Evolutionary conservation across 2,329 filamentous ascomycete species (phyloP).

Genomic region (Myriosclerotinia duriaeana): DNA sequence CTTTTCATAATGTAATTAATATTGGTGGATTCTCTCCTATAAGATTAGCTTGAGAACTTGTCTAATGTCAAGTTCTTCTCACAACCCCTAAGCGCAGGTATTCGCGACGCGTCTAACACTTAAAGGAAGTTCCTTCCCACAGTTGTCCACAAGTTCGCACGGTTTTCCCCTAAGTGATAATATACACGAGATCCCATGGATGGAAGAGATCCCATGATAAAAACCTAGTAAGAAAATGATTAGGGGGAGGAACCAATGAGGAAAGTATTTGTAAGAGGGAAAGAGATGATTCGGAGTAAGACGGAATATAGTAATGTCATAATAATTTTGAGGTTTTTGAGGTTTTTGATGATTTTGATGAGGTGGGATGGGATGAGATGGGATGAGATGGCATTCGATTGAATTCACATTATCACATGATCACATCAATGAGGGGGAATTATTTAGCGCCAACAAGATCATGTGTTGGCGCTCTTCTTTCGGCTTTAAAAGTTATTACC

Average conservation of each 20-base stretch:
- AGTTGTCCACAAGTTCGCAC: background rate
- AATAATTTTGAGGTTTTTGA: slow-evolving; percentile 7
- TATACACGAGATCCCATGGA: slow-evolving; percentile 32
- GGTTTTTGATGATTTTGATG: background rate
- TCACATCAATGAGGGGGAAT: background rate
- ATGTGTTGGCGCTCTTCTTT: background rate
- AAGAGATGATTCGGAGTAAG: background rate
- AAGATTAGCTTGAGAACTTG: slow-evolving; percentile 11
- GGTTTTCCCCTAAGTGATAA: slow-evolving; percentile 33
- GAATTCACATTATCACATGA: background rate
- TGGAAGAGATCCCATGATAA: slow-evolving; percentile 19
- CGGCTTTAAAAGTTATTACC: background rate
- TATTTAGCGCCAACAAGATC: background rate
- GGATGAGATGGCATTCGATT: no score
- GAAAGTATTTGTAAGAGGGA: slow-evolving; percentile 15
- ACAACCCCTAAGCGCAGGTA: slow-evolving; percentile 28
- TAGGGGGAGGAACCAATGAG: background rate
- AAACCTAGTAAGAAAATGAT: background rate
- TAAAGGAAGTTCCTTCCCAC: slow-evolving; percentile 26
- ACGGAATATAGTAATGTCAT: background rate
- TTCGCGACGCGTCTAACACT: slow-evolving; percentile 26
- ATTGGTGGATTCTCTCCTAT: background rate
- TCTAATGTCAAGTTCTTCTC: slow-evolving; percentile 6
- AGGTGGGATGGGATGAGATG: background rate
- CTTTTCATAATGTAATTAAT: slow-evolving; percentile 22